Evolutionary conservation across 352 stramenopile species (phyloP).

Genomic region (Globisporangium heterothallicum): DNA sequence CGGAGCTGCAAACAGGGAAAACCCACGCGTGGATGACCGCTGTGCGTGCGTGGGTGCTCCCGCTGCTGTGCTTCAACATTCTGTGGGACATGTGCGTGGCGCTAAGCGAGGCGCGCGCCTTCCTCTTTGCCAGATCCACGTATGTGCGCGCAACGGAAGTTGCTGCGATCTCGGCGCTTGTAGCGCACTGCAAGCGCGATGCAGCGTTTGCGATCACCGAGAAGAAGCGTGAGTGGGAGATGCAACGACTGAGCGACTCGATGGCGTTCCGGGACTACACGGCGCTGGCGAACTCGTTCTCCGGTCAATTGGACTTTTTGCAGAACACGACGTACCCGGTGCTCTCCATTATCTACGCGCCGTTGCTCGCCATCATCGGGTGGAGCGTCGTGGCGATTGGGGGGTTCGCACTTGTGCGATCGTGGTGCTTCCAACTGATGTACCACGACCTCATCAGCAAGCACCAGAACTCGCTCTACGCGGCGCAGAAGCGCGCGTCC

Average conservation of each 20-base stretch:
- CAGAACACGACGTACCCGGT: constrained; percentile 11
- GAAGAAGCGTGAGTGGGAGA: constrained; percentile 9
- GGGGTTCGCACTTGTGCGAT: constrained; percentile 17
- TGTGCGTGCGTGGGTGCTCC: constrained; percentile 28
- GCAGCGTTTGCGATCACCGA: constrained; percentile 15
- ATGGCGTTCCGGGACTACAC: constrained; percentile 17
- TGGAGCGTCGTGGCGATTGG: constrained; percentile 18
- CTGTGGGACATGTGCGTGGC: constrained; percentile 29
- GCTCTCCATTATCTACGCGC: constrained; percentile 17
- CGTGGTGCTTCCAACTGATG: constrained; percentile 12
- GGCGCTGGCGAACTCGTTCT: constrained; percentile 24
- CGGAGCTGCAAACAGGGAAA: constrained; percentile 15
- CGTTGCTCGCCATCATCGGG: constrained; percentile 12
- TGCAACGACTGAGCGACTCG: constrained; percentile 18
- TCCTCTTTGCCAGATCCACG: constrained; percentile 22
- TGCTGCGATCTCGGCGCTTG: constrained; percentile 13
- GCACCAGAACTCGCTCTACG: constrained; percentile 7
- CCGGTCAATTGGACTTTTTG: constrained; percentile 10
- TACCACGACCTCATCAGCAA: constrained; percentile 9
- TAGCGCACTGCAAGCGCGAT: constrained; percentile 5
- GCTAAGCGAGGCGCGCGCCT: constrained; percentile 20
- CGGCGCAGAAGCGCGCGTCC: not conserved
- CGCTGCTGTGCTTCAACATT: constrained; percentile 29
- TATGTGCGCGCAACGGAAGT: constrained; percentile 32
- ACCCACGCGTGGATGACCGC: constrained; percentile 31